These are phyloP conservation scores for Phytopythium sindhum DNA, from an alignment of 352 stramenopile species.

Conservation along the genomic window DNA sequence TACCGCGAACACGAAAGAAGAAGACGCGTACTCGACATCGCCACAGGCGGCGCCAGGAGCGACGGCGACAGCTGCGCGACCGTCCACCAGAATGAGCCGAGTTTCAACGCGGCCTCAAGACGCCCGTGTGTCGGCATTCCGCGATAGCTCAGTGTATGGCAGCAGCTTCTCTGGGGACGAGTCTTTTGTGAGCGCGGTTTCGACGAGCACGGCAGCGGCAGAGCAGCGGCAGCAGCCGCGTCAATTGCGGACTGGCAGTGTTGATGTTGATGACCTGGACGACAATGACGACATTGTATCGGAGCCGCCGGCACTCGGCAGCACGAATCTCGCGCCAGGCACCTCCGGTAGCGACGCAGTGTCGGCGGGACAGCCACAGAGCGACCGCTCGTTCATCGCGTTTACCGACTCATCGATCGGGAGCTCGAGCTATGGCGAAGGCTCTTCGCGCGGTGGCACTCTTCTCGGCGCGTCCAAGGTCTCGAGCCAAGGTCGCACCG, in stretches of 20 bases:
- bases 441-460: neutral
- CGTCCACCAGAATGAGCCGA: constrained; percentile 1
- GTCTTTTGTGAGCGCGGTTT: constrained; percentile 4
- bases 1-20: constrained; percentile 21
- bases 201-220: constrained; percentile 2
- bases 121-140: constrained; percentile 16
- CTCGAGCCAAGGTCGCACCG: neutral
- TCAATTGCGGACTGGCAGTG: constrained; percentile 27
- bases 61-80: neutral
- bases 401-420: constrained; percentile 34
- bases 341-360: neutral
- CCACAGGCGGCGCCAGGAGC: constrained; percentile 10
- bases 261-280: constrained; percentile 33
- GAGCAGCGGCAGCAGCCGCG: neutral
- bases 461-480: neutral
- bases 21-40: constrained; percentile 19
- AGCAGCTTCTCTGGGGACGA: constrained; percentile 10
- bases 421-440: constrained; percentile 8
- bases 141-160: constrained; percentile 14
- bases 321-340: constrained; percentile 7
- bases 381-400: constrained; percentile 37
- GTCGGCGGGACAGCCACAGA: constrained; percentile 13
- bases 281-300: constrained; percentile 20
- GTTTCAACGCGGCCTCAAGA: constrained; percentile 4
- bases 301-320: constrained; percentile 8